phyloP scores from a whole-genome alignment of 1,284 basidiomycete species.

The Pseudozyma hubeiensis region DNA sequence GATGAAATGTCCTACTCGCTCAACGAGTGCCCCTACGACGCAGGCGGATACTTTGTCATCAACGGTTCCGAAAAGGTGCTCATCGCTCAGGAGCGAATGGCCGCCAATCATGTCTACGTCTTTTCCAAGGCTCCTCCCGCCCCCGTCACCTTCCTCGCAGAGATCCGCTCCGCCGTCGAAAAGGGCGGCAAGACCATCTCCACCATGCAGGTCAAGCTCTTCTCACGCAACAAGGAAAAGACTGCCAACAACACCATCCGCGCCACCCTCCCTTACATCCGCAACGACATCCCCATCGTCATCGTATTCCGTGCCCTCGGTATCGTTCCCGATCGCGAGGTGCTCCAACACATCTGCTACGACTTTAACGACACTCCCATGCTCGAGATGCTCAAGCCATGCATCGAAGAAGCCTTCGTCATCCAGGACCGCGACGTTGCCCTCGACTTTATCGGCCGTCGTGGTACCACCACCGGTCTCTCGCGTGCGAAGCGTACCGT shows the following conservation, averaged over 20 bases:
- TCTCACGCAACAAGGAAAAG: constrained; percentile 86
- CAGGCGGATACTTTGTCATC: constrained; percentile 98
- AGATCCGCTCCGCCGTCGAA: constrained; percentile 97
- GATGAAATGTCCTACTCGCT: constrained; percentile 87
- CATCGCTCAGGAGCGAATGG: constrained; percentile 99
- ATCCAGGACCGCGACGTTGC: constrained; percentile 93
- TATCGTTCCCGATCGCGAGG: constrained; percentile 96
- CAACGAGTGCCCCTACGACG: constrained; percentile 96
- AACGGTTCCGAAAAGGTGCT: constrained; percentile 99
- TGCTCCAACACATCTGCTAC: constrained; percentile 98
- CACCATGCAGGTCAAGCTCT: constrained; percentile 98
- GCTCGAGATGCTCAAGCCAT: constrained; percentile 98
- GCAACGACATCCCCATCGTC: constrained; percentile 98
- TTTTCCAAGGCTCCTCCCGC: constrained; percentile 98
- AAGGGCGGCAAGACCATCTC: constrained; percentile 98
- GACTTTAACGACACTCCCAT: constrained; percentile 95
- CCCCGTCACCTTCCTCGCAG: constrained; percentile 93
- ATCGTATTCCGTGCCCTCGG: constrained; percentile 98
- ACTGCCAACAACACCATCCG: constrained; percentile 90
- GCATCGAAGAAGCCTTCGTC: constrained; percentile 97
- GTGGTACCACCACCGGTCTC: constrained; percentile 93
- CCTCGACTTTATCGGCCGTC: constrained; percentile 96
- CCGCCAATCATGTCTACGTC: constrained; percentile 98
- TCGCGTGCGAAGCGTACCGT: constrained; percentile 91
- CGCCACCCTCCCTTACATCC: constrained; percentile 97